Percentiles rank a stretch among this genome's conserved stretches.
Conservation (phyloP, 176 grass and related monocot genomes). For the Tillandsia fasciculata region DNA sequence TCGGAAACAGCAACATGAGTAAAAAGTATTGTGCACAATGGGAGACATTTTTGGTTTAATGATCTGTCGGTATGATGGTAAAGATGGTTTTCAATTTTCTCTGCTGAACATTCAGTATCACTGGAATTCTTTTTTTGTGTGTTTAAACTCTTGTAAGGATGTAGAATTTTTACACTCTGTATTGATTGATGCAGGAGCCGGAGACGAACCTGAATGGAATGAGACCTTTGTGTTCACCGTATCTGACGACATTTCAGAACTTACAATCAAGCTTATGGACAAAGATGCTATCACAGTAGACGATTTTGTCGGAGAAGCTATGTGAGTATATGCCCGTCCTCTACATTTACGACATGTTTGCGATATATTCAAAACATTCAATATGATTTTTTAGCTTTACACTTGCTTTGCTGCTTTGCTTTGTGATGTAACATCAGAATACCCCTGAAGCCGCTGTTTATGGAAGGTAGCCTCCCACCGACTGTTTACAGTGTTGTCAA, state of each 20-base stretch:
- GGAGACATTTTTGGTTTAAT: no score
- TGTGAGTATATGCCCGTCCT: conserved; percentile 12
- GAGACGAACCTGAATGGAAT: conserved; percentile 76
- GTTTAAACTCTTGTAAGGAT: background rate
- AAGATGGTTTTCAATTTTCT: no score
- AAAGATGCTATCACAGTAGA: conserved; percentile 41
- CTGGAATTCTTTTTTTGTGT: background rate
- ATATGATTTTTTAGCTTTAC: background rate
- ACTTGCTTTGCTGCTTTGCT: background rate
- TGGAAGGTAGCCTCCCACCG: conserved; percentile 48
- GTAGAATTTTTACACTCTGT: background rate
- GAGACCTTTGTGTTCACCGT: conserved; percentile 72
- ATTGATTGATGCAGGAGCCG: conserved; percentile 32
- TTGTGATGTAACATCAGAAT: conserved; percentile 15
- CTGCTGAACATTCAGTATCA: background rate
- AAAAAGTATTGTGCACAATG: no score
- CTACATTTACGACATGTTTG: background rate
- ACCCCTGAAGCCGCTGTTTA: conserved; percentile 42
- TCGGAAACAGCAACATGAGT: no score
- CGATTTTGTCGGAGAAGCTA: conserved; percentile 76
- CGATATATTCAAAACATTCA: background rate
- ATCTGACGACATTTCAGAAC: conserved; percentile 24
- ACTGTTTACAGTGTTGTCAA: conserved; percentile 56
- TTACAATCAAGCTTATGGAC: conserved; percentile 80
- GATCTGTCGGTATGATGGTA: no score